Percentiles rank a stretch among this genome's conserved stretches.
Conservation (phyloP, 495 filamentous ascomycete genomes). For the Rhypophila decipiens region DNA sequence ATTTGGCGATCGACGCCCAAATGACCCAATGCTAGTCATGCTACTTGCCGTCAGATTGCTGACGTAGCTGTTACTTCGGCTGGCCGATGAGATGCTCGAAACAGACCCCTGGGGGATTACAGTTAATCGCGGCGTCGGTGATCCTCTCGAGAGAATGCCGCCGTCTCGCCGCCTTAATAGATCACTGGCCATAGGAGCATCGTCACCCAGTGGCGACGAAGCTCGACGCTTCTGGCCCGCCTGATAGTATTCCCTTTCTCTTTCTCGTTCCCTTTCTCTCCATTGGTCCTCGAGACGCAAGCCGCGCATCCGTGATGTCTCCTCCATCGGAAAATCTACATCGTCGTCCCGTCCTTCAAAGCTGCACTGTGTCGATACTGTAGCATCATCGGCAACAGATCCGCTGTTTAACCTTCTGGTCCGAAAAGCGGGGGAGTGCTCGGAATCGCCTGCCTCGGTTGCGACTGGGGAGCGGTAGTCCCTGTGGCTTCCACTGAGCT, state of each 20-base stretch:
- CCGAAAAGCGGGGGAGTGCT: constrained; percentile 56
- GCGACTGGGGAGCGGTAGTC: constrained; percentile 44
- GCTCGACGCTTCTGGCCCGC: constrained; percentile 70
- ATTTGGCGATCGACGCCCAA: constrained; percentile 66
- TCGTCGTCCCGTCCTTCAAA: constrained; percentile 55
- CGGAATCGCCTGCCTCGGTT: constrained; percentile 36
- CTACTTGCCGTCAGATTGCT: constrained; percentile 66
- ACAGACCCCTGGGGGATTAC: constrained; percentile 58
- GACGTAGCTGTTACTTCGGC: constrained; percentile 68
- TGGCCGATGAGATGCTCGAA: constrained; percentile 65
- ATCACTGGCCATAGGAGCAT: constrained; percentile 59
- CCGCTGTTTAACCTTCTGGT: constrained; percentile 47
- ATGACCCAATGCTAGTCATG: constrained; percentile 66
- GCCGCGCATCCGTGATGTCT: constrained; percentile 50
- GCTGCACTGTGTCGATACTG: constrained; percentile 32
- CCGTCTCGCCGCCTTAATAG: constrained; percentile 59
- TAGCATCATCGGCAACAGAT: constrained; percentile 31
- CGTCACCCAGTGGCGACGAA: constrained; percentile 72
- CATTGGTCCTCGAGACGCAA: constrained; percentile 50
- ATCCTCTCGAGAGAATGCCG: constrained; percentile 43
- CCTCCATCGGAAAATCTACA: constrained; percentile 61
- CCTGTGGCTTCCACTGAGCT: constrained; percentile 30
- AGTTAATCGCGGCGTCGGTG: constrained; percentile 52
- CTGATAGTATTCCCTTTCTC: constrained; percentile 28
- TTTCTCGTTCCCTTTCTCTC: constrained; percentile 28